A percentile compares a stretch with the other conserved stretches of the same genome.
Evolutionary conservation across 176 grass and related monocot genomes (phyloP).

Genomic region (Microstegium vimineum): DNA sequence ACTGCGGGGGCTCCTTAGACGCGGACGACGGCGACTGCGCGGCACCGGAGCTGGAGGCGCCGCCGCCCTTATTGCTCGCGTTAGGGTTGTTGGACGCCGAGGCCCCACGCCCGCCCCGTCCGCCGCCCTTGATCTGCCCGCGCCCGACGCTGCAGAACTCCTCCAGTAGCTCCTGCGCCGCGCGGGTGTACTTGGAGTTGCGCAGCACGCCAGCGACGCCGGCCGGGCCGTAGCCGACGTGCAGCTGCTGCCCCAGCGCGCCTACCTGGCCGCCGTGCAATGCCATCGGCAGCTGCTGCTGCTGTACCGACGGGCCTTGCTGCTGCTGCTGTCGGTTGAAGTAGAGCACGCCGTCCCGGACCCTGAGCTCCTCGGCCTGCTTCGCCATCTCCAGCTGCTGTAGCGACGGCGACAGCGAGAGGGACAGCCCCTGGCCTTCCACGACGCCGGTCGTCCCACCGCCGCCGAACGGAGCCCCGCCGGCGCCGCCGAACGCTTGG

Average conservation of each 20-base stretch:
- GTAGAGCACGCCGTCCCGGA: conserved; percentile 78
- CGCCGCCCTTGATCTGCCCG: conserved; percentile 57
- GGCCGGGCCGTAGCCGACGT: conserved; percentile 62
- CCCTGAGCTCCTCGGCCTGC: conserved; percentile 73
- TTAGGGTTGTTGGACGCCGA: conserved; percentile 69
- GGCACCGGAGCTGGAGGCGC: conserved; percentile 42
- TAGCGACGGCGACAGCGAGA: conserved; percentile 80
- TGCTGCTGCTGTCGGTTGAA: conserved; percentile 67
- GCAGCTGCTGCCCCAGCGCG: conserved; percentile 38
- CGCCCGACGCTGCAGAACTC: conserved; percentile 98
- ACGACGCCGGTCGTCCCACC: conserved; percentile 35
- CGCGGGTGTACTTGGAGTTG: conserved; percentile 83
- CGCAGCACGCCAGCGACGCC: conserved; percentile 63
- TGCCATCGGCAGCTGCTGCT: conserved; percentile 56
- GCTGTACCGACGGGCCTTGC: conserved; percentile 37
- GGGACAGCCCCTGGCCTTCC: conserved; percentile 82
- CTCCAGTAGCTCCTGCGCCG: conserved; percentile 89
- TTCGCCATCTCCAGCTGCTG: conserved; percentile 98
- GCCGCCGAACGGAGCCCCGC: conserved; percentile 40
- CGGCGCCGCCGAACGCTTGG: conserved; percentile 53
- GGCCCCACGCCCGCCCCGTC: conserved; percentile 8
- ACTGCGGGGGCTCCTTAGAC: conserved; percentile 62
- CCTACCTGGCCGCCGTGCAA: conserved; percentile 66
- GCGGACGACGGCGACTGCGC: conserved; percentile 55
- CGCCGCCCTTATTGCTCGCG: conserved; percentile 4